Conservation (phyloP, 1,139 yeast genomes). For the Lodderomyces elongisporus region DNA sequence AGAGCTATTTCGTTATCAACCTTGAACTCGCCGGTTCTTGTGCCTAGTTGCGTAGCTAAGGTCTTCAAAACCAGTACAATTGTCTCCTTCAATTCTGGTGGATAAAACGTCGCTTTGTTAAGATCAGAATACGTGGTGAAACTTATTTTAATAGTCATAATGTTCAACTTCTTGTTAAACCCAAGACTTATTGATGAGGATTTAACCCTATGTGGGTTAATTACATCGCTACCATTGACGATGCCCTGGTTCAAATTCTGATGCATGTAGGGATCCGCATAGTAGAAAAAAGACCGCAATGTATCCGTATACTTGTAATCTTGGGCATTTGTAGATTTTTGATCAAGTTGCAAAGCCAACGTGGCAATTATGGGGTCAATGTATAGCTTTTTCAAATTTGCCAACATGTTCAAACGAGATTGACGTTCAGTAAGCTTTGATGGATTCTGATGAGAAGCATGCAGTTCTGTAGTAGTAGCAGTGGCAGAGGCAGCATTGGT, state of each 20-base stretch:
- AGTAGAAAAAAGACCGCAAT: slow-evolving; percentile 16
- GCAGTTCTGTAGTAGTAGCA: no score
- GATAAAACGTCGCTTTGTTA: no score
- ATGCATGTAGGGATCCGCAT: no score
- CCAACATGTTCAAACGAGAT: slow-evolving; percentile 32
- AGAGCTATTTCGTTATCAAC: no score
- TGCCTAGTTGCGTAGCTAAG: no score
- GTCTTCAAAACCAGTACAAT: no score
- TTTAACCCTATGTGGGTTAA: slow-evolving; percentile 2
- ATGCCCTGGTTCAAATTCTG: no score
- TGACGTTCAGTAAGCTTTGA: slow-evolving; percentile 27
- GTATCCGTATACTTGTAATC: slow-evolving; percentile 24
- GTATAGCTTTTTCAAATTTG: slow-evolving; percentile 32
- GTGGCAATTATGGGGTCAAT: slow-evolving; percentile 40
- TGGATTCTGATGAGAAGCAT: no score
- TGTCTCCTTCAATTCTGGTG: no score
- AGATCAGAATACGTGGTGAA: no score
- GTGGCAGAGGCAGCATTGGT: no score
- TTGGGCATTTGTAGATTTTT: slow-evolving; percentile 29
- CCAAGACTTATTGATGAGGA: slow-evolving; percentile 10
- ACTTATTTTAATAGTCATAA: slow-evolving; percentile 21
- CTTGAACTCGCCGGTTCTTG: no score
- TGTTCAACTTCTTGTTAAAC: slow-evolving; percentile 12
- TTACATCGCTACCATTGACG: slow-evolving; percentile 10
- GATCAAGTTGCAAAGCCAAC: slow-evolving; percentile 26